Evolutionary conservation across 2,329 filamentous ascomycete genomes (phyloP).

Genomic region (Cladophialophora bantiana): DNA sequence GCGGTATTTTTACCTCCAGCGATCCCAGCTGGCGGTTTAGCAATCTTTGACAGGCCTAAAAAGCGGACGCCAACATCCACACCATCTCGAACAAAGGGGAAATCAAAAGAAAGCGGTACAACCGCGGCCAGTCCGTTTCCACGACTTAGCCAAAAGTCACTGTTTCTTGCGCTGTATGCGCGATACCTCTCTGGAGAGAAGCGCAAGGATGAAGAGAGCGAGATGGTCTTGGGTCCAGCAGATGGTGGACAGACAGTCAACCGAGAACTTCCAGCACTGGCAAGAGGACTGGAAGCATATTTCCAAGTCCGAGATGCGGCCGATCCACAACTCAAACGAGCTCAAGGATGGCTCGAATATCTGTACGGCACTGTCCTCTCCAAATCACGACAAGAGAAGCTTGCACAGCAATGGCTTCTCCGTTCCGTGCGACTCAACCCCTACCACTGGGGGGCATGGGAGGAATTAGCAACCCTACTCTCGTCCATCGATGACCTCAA

Average conservation of each 20-base stretch:
- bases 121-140: conserved; percentile 51
- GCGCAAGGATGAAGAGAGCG: conserved; percentile 91
- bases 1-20: conserved; percentile 85
- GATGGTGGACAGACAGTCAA: conserved; percentile 86
- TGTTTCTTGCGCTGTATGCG: conserved; percentile 91
- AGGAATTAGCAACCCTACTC: conserved; percentile 84
- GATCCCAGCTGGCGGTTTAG: conserved; percentile 71
- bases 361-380: conserved; percentile 86
- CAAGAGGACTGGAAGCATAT: conserved; percentile 79
- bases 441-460: conserved; percentile 98
- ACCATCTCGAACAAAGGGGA: conserved; percentile 67
- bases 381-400: conserved; percentile 86
- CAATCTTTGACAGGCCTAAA: conserved; percentile 53
- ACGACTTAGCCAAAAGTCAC: conserved; percentile 81
- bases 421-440: conserved; percentile 86
- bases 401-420: conserved; percentile 86
- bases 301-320: conserved; percentile 66
- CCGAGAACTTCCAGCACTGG: conserved; percentile 79
- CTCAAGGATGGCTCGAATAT: conserved; percentile 87
- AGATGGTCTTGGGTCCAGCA: conserved; percentile 94
- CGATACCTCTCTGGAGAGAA: conserved; percentile 95
- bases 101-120: conserved; percentile 52
- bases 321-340: conserved; percentile 37
- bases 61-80: conserved; percentile 47
- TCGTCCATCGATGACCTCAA: conserved; percentile 78